Conservation (phyloP, 2,329 filamentous ascomycete species). For the Pseudopyrenochaeta lycopersici region DNA sequence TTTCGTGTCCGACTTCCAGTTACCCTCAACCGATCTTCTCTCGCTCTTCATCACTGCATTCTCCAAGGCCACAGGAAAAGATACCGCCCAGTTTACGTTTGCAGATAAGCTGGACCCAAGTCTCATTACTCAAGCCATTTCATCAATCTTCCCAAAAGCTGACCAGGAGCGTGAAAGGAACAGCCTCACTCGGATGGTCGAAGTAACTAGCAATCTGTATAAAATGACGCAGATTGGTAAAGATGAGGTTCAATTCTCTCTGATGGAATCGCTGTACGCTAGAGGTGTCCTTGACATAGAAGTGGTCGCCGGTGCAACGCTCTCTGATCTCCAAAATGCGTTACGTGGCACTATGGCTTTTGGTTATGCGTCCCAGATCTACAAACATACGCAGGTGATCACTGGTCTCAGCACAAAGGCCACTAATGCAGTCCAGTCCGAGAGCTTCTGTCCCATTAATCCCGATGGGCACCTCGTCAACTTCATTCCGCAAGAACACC, state of each 20-base stretch:
- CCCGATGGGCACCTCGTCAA: background rate
- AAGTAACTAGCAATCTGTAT: background rate
- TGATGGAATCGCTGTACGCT: background rate
- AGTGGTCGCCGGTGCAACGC: background rate
- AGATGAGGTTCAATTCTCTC: background rate
- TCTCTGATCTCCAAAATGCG: background rate
- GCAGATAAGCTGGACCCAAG: too few relatives aligned
- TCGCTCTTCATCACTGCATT: too few relatives aligned
- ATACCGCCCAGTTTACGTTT: too few relatives aligned
- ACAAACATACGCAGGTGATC: background rate
- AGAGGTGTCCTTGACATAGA: background rate
- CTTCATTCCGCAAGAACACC: background rate
- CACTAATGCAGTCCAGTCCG: background rate
- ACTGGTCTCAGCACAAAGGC: background rate
- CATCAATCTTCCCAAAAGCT: background rate
- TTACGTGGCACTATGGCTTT: background rate
- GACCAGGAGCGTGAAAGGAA: background rate
- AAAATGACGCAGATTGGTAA: background rate
- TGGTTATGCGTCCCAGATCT: background rate
- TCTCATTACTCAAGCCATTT: too few relatives aligned
- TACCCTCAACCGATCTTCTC: too few relatives aligned
- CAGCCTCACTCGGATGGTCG: background rate
- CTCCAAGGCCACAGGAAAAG: too few relatives aligned
- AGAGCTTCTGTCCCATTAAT: background rate
- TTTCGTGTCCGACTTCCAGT: too few relatives aligned